Conservation (phyloP, 2,329 filamentous ascomycete species). For the Claviceps sp. region DNA sequence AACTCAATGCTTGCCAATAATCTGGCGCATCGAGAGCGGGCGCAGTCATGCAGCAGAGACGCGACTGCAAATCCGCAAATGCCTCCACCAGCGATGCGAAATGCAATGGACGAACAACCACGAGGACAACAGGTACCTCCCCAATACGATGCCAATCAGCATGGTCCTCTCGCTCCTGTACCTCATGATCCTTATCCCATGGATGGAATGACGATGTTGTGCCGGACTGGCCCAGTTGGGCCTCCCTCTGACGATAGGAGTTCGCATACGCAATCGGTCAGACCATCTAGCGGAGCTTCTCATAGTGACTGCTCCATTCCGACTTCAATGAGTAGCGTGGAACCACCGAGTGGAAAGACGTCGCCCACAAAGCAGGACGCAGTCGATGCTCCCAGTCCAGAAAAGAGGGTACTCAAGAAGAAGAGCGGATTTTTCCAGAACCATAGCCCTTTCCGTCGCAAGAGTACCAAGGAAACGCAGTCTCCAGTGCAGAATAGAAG, state of each 20-base stretch:
- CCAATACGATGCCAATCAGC: constrained; percentile 37
- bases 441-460: constrained; percentile 81
- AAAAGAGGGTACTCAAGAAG: constrained; percentile 55
- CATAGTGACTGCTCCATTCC: constrained; percentile 84
- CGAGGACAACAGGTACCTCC: constrained; percentile 11
- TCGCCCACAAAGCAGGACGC: constrained; percentile 59
- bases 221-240: constrained; percentile 56
- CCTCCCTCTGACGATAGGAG: constrained; percentile 46
- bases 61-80: constrained; percentile 38
- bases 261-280: constrained; percentile 41
- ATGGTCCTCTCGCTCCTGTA: constrained; percentile 49
- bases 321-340: constrained; percentile 77
- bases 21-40: constrained; percentile 43
- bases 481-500: constrained; percentile 33
- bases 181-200: constrained; percentile 89
- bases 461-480: constrained; percentile 65
- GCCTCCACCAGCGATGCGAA: constrained; percentile 7
- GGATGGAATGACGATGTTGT: constrained; percentile 97
- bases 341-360: constrained; percentile 57
- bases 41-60: constrained; percentile 34
- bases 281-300: constrained; percentile 75
- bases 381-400: constrained; percentile 35
- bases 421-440: constrained; percentile 87
- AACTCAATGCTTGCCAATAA: constrained; percentile 59
- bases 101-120: constrained; percentile 10